A percentile compares a stretch with the other conserved stretches of the same genome.
These are phyloP conservation scores for Onygenales sp. DNA, from an alignment of 2,329 filamentous ascomycete genomes.

Conservation along the genomic window DNA sequence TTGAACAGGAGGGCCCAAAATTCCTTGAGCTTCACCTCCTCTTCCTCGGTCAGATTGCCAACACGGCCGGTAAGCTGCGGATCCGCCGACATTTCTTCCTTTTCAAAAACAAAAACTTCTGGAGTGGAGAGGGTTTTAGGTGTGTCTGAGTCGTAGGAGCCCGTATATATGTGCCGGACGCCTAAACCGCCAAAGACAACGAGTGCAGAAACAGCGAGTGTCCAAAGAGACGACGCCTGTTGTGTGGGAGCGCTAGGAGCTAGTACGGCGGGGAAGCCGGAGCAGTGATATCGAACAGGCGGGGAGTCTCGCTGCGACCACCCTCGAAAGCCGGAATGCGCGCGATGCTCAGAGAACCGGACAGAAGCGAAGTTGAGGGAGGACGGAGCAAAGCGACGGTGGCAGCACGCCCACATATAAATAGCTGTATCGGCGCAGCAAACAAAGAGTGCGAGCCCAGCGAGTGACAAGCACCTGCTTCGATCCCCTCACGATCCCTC, in stretches of 20 bases:
- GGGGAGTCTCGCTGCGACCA: background rate
- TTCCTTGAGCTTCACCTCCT: constrained; percentile 80
- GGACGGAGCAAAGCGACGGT: constrained; percentile 23
- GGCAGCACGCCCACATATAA: constrained; percentile 13
- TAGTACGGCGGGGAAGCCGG: constrained; percentile 7
- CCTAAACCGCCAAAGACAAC: constrained; percentile 27
- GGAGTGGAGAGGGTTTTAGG: background rate
- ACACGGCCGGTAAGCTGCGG: constrained; percentile 52
- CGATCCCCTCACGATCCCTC: background rate
- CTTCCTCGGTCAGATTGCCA: constrained; percentile 78
- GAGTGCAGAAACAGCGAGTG: constrained; percentile 23
- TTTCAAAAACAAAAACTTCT: background rate
- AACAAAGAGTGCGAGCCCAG: background rate
- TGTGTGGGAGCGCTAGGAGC: constrained; percentile 12
- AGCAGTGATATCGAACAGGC: background rate
- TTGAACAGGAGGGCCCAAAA: constrained; percentile 72
- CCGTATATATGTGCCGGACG: constrained; percentile 23
- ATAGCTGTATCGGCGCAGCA: background rate
- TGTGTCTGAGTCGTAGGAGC: constrained; percentile 1
- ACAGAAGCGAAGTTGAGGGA: constrained; percentile 20
- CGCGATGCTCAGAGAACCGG: constrained; percentile 10
- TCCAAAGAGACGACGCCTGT: constrained; percentile 30
- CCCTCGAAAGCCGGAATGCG: constrained; percentile 2
- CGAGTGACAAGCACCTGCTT: background rate
- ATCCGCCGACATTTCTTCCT: constrained; percentile 23